These are phyloP conservation scores for Telfairia occidentalis DNA, from an alignment of 331 rosid species.

Conservation along the genomic window DNA sequence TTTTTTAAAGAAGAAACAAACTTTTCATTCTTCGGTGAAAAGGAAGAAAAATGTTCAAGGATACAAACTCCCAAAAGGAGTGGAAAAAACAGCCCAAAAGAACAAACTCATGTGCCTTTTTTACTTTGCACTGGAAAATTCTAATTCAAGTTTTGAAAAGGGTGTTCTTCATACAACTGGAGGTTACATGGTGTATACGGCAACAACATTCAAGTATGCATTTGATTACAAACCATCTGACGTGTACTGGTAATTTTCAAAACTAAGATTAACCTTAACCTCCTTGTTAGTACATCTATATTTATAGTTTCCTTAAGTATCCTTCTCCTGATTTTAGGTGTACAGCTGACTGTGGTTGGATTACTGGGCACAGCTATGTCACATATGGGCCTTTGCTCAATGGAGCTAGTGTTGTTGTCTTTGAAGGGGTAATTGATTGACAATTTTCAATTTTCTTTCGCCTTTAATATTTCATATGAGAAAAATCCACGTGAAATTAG, in stretches of 20 bases:
- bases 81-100: no score
- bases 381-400: constrained; percentile 93
- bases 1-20: no score
- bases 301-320: neutral
- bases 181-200: constrained; percentile 93
- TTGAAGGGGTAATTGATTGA: constrained; percentile 70
- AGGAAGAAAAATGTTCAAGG: no score
- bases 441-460: constrained; percentile 13
- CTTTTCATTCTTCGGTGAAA: no score
- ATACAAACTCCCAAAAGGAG: no score
- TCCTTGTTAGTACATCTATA: neutral
- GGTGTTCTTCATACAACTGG: constrained; percentile 97
- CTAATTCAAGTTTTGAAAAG: constrained; percentile 33
- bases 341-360: constrained; percentile 99
- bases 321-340: constrained; percentile 47
- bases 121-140: constrained; percentile 10
- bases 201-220: constrained; percentile 93
- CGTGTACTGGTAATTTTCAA: constrained; percentile 72
- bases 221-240: constrained; percentile 88
- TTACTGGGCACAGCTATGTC: constrained; percentile 97
- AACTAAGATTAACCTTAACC: constrained; percentile 12
- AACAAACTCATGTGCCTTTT: no score
- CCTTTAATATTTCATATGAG: constrained; percentile 12
- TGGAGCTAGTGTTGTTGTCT: constrained; percentile 63
- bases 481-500: neutral